phyloP scores from a whole-genome alignment of 139 green algal species.

The Chlamydomonas eustigma region DNA sequence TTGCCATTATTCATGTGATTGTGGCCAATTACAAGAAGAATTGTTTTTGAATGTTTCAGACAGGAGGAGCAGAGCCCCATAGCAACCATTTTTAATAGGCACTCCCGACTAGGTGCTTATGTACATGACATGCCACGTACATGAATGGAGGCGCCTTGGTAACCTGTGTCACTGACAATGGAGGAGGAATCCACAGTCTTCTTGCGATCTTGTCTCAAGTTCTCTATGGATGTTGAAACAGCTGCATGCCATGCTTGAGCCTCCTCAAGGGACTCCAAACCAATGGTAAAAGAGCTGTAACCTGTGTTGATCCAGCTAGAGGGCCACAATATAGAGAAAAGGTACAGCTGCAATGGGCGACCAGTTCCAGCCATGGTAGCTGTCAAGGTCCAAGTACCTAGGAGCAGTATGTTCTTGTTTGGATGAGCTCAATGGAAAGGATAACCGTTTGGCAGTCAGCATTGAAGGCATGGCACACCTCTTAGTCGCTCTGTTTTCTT shows the following conservation, averaged over 20 bases:
- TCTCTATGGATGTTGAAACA: neutral
- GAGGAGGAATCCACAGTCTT: neutral
- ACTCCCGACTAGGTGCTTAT: too few relatives aligned
- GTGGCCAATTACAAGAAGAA: too few relatives aligned
- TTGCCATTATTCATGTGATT: too few relatives aligned
- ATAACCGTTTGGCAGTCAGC: neutral
- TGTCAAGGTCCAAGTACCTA: neutral
- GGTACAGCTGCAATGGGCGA: slow-evolving; percentile 30
- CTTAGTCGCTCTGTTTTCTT: slow-evolving; percentile 18
- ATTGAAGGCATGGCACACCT: slow-evolving; percentile 7
- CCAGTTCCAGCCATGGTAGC: neutral
- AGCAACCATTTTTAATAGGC: too few relatives aligned
- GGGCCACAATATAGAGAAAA: slow-evolving; percentile 43
- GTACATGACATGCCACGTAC: too few relatives aligned
- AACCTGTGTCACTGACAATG: neutral
- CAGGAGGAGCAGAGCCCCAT: too few relatives aligned
- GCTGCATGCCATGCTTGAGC: slow-evolving; percentile 7
- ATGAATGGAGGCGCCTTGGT: too few relatives aligned
- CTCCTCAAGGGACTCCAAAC: slow-evolving; percentile 17
- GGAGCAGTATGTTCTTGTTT: neutral
- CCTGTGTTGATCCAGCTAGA: slow-evolving; percentile 40
- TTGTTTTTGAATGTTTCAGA: too few relatives aligned
- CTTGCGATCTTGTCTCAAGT: neutral
- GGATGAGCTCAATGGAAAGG: neutral
- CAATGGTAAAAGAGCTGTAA: slow-evolving; percentile 43